A percentile compares a stretch with the other conserved stretches of the same genome.
phyloP scores from a whole-genome alignment of 1,284 basidiomycete species.

The Leccinum solheimii region DNA sequence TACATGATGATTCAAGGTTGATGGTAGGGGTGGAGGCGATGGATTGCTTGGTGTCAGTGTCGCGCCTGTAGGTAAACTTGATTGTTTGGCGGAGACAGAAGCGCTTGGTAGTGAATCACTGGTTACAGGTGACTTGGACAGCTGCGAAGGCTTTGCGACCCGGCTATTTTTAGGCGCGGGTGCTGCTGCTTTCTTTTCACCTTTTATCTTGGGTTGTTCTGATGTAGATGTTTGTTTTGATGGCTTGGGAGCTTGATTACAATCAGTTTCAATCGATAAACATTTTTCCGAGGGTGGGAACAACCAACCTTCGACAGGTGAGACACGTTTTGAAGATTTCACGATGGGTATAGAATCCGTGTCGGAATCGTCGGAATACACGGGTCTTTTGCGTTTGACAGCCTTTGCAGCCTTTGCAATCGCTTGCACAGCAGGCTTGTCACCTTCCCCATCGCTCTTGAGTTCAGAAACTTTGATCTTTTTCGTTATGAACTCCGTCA shows the following conservation, averaged over 20 bases:
- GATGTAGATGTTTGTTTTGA: constrained; percentile 8
- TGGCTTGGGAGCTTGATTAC: constrained; percentile 17
- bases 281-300: background rate
- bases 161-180: background rate
- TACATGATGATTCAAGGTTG: constrained; percentile 1
- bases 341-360: constrained; percentile 15
- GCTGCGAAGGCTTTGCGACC: constrained; percentile 2
- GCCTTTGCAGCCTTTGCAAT: constrained; percentile 18
- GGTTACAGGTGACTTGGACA: constrained; percentile 14
- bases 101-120: constrained; percentile 23
- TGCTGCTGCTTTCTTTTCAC: constrained; percentile 6
- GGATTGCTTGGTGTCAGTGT: background rate
- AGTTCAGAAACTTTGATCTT: constrained; percentile 35
- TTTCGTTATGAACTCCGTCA: constrained; percentile 41
- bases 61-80: background rate
- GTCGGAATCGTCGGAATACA: constrained; percentile 31
- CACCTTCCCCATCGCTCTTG: constrained; percentile 33
- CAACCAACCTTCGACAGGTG: constrained; percentile 21
- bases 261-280: background rate
- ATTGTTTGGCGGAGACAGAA: background rate
- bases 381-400: constrained; percentile 30
- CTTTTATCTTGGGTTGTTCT: constrained; percentile 5
- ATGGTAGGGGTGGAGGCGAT: background rate
- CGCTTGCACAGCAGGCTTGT: constrained; percentile 24
- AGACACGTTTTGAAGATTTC: constrained; percentile 16